Percentiles rank a stretch among this genome's conserved stretches.
Conservation (phyloP, 305 asterid genomes). For the Fraxinus paxiana region DNA sequence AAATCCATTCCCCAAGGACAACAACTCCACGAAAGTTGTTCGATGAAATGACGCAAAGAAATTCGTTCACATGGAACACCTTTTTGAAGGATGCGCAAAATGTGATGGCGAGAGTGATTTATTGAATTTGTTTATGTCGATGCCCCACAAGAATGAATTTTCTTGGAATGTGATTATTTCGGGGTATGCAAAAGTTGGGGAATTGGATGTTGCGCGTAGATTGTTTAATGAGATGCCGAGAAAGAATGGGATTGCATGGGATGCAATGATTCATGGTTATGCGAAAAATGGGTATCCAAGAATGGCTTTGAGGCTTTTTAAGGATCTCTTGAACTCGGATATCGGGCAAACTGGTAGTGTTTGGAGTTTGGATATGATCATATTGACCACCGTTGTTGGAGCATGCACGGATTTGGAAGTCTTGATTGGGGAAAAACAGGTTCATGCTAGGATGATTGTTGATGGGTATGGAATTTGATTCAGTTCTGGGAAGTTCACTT, state of each 20-base stretch:
- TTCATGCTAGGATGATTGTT: conserved; percentile 57
- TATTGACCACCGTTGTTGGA: conserved; percentile 57
- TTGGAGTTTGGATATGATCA: conserved; percentile 43
- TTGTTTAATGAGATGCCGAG: conserved; percentile 58
- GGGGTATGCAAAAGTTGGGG: conserved; percentile 47
- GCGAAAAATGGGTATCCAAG: conserved; percentile 47
- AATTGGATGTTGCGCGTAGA: conserved; percentile 40
- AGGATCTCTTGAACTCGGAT: conserved; percentile 43
- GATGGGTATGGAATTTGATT: conserved; percentile 51
- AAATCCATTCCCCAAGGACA: conserved; percentile 39
- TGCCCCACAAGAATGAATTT: conserved; percentile 54
- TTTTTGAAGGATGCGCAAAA: conserved; percentile 69
- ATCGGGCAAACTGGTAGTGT: conserved; percentile 23
- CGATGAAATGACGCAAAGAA: conserved; percentile 66
- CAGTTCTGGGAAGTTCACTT: conserved; percentile 61
- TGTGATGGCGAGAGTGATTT: conserved; percentile 28
- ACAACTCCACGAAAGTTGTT: conserved; percentile 63
- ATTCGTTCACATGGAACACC: conserved; percentile 66
- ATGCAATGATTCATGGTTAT: conserved; percentile 62
- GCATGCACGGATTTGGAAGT: conserved; percentile 57
- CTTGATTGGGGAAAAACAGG: conserved; percentile 67
- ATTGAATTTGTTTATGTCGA: conserved; percentile 40
- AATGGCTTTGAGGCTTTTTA: conserved; percentile 49
- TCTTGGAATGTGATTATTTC: conserved; percentile 71
- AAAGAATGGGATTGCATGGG: conserved; percentile 59